phyloP scores from a whole-genome alignment of 345 rosid genomes.

The Euphorbia lathyris region DNA sequence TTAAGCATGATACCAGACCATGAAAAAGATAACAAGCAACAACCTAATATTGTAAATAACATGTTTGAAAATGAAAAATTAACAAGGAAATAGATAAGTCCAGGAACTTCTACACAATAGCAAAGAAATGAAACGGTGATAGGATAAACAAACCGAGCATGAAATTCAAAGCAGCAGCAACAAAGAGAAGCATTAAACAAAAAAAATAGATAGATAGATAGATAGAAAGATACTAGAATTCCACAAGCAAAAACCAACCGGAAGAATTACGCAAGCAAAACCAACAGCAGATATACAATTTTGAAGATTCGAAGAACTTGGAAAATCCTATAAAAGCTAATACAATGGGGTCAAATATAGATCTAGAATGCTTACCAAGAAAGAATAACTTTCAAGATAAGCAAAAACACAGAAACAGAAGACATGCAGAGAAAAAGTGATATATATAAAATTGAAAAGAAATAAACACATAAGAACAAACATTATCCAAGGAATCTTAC shows the following conservation, averaged over 20 bases:
- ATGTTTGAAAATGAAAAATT: neutral
- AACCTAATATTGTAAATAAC: neutral
- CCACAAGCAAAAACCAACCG: neutral
- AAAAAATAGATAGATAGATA: neutral
- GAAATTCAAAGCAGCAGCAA: neutral
- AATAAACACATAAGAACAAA: neutral
- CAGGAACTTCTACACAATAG: neutral
- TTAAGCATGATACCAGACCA: neutral
- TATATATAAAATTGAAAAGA: too few species aligned
- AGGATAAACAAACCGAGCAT: neutral
- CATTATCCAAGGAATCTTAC: neutral
- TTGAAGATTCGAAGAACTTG: neutral
- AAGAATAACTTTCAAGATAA: neutral
- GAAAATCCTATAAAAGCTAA: slow-evolving; percentile 1
- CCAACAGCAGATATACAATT: neutral
- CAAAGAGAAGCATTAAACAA: neutral
- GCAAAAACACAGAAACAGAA: neutral
- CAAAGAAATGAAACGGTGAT: neutral
- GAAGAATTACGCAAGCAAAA: slow-evolving; percentile 1
- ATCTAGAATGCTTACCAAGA: neutral
- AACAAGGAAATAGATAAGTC: neutral
- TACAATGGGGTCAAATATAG: neutral
- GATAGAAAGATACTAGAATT: neutral
- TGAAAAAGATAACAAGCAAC: neutral
- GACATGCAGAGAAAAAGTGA: too few species aligned